A percentile compares a stretch with the other conserved stretches of the same genome.
These are phyloP conservation scores for Cryphonectria japonica DNA, from an alignment of 2,329 filamentous ascomycete species.

Conservation along the genomic window DNA sequence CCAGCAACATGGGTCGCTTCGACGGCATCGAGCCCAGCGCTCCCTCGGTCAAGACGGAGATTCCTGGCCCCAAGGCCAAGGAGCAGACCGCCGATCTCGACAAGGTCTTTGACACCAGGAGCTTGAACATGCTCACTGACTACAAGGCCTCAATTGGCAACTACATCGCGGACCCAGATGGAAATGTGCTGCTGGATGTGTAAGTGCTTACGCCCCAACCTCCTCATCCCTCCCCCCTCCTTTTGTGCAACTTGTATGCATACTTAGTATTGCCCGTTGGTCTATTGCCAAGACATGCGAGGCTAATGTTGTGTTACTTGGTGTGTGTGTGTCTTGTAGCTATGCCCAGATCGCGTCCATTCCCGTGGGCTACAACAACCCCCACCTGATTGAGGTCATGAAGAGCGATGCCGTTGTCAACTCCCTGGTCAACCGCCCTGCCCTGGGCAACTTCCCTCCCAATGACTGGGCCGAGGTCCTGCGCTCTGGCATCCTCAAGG, in stretches of 20 bases:
- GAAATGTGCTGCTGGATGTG: conserved; percentile 74
- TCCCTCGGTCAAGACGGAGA: conserved; percentile 59
- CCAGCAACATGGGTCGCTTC: conserved; percentile 30
- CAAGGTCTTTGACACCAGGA: conserved; percentile 82
- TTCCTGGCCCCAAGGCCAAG: conserved; percentile 78
- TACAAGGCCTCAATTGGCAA: conserved; percentile 78
- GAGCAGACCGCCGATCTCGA: conserved; percentile 71
- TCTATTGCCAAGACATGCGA: not conserved
- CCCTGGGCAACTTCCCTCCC: conserved; percentile 87
- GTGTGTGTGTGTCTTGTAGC: conserved; percentile 42
- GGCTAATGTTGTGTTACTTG: conserved; percentile 18
- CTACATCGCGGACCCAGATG: conserved; percentile 76
- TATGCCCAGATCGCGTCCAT: conserved; percentile 95
- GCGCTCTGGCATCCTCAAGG: conserved; percentile 77
- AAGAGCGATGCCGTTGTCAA: conserved; percentile 77
- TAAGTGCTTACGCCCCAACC: conserved; percentile 43
- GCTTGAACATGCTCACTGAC: conserved; percentile 81
- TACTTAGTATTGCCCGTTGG: not conserved
- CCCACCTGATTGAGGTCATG: conserved; percentile 70
- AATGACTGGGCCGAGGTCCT: conserved; percentile 82
- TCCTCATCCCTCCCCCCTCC: not conserved
- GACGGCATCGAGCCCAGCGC: conserved; percentile 50
- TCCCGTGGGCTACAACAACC: conserved; percentile 91
- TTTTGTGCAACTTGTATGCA: conserved; percentile 1
- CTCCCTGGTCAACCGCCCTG: conserved; percentile 84